Conservation (phyloP, 2,329 filamentous ascomycete species). For the Sporothrix brasiliensis region DNA sequence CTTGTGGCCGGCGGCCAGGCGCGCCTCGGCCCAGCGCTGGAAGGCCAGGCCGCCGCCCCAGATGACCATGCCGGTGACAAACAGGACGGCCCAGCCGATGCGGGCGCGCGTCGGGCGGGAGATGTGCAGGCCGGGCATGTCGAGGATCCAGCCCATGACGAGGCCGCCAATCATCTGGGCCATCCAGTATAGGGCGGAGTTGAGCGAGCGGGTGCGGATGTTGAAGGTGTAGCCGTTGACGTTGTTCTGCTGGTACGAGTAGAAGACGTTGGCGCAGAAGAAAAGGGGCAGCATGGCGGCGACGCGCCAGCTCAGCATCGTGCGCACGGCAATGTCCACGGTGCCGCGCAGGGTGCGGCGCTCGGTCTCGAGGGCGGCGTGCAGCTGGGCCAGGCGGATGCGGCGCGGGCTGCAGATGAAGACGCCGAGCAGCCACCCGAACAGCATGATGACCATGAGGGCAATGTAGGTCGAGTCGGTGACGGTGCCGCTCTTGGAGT, state of each 20-base stretch:
- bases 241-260: constrained; percentile 65
- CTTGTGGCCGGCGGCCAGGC: constrained; percentile 43
- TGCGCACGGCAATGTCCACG: constrained; percentile 55
- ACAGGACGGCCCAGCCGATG: constrained; percentile 51
- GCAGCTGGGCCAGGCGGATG: constrained; percentile 46
- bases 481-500: constrained; percentile 46
- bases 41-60: constrained; percentile 66
- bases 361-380: constrained; percentile 60
- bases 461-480: constrained; percentile 56
- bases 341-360: constrained; percentile 55
- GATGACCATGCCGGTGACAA: constrained; percentile 54
- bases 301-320: constrained; percentile 55
- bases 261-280: constrained; percentile 74
- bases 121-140: constrained; percentile 45
- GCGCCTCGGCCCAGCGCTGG: constrained; percentile 57
- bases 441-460: constrained; percentile 52
- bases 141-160: constrained; percentile 51
- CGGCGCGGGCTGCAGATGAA: constrained; percentile 51
- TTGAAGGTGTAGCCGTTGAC: constrained; percentile 30
- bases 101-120: constrained; percentile 51
- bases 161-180: constrained; percentile 58
- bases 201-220: constrained; percentile 38
- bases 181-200: constrained; percentile 58
- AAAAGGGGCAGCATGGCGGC: constrained; percentile 75
- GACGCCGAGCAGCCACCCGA: constrained; percentile 53